Percentiles rank a stretch among this genome's conserved stretches.
These are phyloP conservation scores for Primulina tabacum DNA, from an alignment of 257 asterid species.

Conservation along the genomic window DNA sequence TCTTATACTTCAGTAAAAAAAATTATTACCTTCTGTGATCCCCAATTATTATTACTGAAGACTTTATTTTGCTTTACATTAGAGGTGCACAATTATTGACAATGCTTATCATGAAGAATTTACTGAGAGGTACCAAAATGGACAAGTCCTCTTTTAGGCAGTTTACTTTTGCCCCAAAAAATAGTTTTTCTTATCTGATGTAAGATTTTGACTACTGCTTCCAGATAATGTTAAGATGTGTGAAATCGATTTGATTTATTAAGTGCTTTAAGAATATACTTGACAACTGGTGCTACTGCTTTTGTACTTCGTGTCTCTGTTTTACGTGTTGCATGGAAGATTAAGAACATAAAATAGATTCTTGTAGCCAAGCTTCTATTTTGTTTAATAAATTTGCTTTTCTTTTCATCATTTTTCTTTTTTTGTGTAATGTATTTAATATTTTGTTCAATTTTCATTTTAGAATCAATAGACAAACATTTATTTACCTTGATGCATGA, in stretches of 20 bases:
- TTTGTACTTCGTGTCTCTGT: not conserved
- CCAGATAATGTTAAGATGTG: constrained; percentile 6
- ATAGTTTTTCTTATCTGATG: not conserved
- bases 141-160: not conserved
- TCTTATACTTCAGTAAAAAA: not conserved
- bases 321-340: constrained; percentile 6
- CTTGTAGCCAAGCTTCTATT: constrained; percentile 11
- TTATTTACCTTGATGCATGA: constrained; percentile 26
- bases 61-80: too few species aligned
- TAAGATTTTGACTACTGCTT: constrained; percentile 5
- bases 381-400: constrained; percentile 3
- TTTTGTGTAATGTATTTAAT: not conserved
- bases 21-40: not conserved
- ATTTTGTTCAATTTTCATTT: constrained; percentile 4
- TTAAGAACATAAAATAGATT: not conserved
- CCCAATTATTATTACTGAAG: not conserved
- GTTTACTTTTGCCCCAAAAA: not conserved
- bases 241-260: not conserved
- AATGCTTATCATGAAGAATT: too few species aligned
- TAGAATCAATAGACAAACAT: constrained; percentile 14
- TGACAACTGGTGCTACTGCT: not conserved
- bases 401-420: not conserved
- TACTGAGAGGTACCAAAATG: not conserved
- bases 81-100: too few species aligned
- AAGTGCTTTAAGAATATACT: constrained; percentile 12